These are phyloP conservation scores for Termitomyces sp. DNA, from an alignment of 768 basidiomycete genomes.

Conservation along the genomic window DNA sequence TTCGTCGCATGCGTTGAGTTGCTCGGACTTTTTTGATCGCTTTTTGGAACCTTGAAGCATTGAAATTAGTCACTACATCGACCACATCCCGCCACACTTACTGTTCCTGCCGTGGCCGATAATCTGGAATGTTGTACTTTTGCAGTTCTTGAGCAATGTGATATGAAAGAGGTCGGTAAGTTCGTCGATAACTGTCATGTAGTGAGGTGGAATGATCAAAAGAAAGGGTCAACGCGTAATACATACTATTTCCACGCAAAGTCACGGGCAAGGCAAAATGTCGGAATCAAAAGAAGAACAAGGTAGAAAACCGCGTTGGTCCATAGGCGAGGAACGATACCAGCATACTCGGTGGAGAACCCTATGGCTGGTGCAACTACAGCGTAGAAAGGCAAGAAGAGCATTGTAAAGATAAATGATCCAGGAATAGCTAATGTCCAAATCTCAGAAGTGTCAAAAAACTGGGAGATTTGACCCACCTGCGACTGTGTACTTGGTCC, in stretches of 20 bases:
- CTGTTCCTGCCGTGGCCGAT: constrained; percentile 96
- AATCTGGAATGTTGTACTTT: constrained; percentile 97
- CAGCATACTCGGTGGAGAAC: constrained; percentile 87
- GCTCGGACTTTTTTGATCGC: constrained; percentile 99
- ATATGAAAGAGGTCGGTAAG: constrained; percentile 88
- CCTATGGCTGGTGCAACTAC: constrained; percentile 79
- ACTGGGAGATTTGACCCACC: constrained; percentile 35
- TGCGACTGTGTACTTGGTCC: constrained; percentile 98
- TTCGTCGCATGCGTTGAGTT: constrained; percentile 93
- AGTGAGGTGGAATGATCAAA: constrained; percentile 7
- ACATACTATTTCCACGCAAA: constrained; percentile 97
- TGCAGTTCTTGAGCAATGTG: constrained; percentile 99
- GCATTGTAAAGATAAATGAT: constrained; percentile 95
- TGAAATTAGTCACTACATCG: neutral
- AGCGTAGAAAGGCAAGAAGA: constrained; percentile 88
- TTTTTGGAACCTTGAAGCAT: constrained; percentile 77
- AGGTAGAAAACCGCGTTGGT: constrained; percentile 87
- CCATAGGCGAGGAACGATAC: constrained; percentile 90
- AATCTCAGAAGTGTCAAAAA: neutral
- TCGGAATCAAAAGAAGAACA: constrained; percentile 76
- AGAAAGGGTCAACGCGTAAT: neutral
- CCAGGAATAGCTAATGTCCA: constrained; percentile 79
- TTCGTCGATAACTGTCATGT: constrained; percentile 72
- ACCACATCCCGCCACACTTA: constrained; percentile 33
- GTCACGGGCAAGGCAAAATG: constrained; percentile 82